phyloP scores from a whole-genome alignment of 371 early-diverging fungal genomes.

The Mucor plumbeus region DNA sequence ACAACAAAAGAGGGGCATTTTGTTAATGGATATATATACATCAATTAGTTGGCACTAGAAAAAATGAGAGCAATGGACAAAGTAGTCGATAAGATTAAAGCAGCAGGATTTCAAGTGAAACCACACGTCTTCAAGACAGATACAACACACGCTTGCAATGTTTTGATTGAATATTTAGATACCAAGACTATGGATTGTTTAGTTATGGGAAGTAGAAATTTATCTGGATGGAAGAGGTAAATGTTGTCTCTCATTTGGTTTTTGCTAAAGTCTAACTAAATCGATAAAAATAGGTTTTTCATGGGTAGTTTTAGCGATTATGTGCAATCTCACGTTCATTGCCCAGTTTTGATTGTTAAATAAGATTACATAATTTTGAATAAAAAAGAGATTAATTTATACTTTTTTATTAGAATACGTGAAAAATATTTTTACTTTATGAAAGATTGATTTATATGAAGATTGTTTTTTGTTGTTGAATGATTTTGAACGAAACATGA shows the following conservation, averaged over 20 bases:
- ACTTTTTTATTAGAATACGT: background rate
- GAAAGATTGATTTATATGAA: background rate
- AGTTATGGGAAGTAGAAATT: conserved; percentile 54
- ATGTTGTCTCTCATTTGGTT: background rate
- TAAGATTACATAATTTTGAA: conserved; percentile 15
- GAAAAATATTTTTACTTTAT: background rate
- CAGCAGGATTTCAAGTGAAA: conserved; percentile 20
- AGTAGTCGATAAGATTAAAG: conserved; percentile 16
- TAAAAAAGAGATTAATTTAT: background rate
- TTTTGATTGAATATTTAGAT: conserved; percentile 47
- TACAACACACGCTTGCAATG: conserved; percentile 34
- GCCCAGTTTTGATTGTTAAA: conserved; percentile 57
- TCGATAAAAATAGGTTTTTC: conserved; percentile 39
- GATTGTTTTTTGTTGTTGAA: background rate
- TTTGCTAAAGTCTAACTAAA: background rate
- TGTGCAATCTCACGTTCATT: conserved; percentile 49
- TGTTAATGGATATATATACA: background rate
- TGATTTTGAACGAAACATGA: background rate
- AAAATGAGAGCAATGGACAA: conserved; percentile 27
- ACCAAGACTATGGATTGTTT: conserved; percentile 40
- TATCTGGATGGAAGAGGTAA: conserved; percentile 58
- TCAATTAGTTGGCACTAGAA: conserved; percentile 26
- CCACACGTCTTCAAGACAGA: conserved; percentile 38
- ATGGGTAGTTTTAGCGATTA: conserved; percentile 60
- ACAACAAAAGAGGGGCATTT: background rate